A percentile compares a stretch with the other conserved stretches of the same genome.
Evolutionary conservation across 176 grass and related monocot species (phyloP).

Genomic region (Musa troglodytarum): DNA sequence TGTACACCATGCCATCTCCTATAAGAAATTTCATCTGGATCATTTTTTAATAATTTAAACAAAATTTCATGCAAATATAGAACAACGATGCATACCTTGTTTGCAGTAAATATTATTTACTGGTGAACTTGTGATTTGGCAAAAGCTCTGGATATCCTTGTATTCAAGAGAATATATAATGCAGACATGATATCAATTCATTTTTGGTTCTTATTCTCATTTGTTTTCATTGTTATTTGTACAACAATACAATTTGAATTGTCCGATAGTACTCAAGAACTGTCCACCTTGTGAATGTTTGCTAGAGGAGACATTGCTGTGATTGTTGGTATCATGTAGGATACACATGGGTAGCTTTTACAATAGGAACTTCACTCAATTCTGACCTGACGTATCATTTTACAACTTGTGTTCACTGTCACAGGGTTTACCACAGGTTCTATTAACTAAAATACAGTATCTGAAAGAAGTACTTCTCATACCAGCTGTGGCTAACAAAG

Average conservation of each 20-base stretch:
- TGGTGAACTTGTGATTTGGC: neutral
- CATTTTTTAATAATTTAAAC: too few species aligned
- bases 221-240: neutral
- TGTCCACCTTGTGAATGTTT: neutral
- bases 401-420: neutral
- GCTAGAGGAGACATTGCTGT: neutral
- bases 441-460: slow-evolving; percentile 75
- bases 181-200: neutral
- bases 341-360: neutral
- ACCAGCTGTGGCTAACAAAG: slow-evolving; percentile 67
- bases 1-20: too few species aligned
- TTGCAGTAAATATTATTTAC: neutral
- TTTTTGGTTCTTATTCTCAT: neutral
- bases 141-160: neutral
- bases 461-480: slow-evolving; percentile 73
- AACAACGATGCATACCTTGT: too few species aligned
- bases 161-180: too few species aligned
- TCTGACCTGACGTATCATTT: neutral
- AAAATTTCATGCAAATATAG: too few species aligned
- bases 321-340: neutral
- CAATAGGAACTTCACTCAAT: neutral
- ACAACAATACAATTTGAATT: neutral
- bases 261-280: too few species aligned
- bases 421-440: slow-evolving; percentile 68
- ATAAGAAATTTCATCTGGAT: too few species aligned